Evolutionary conservation across 805 yeast species (phyloP).

Genomic region (Spathaspora girioi): DNA sequence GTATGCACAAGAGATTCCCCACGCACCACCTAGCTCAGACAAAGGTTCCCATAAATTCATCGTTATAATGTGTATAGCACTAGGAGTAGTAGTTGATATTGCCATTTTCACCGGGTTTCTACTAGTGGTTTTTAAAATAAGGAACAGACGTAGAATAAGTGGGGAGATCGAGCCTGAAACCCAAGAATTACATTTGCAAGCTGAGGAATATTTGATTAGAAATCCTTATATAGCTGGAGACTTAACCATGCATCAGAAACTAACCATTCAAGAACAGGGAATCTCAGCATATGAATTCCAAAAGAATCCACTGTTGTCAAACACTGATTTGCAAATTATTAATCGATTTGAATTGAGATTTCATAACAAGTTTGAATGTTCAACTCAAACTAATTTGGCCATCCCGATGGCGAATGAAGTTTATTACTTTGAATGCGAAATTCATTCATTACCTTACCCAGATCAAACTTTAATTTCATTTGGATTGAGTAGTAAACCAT

Average conservation of each 20-base stretch:
- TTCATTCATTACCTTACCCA: conserved; percentile 65
- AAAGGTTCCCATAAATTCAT: background rate
- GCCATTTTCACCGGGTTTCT: conserved; percentile 5
- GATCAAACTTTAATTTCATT: conserved; percentile 57
- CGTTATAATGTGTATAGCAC: conserved; percentile 5
- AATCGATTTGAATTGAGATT: conserved; percentile 64
- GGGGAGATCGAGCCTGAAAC: conserved; percentile 59
- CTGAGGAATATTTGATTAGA: conserved; percentile 44
- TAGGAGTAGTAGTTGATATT: conserved; percentile 4
- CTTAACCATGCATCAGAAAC: conserved; percentile 53
- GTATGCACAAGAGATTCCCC: background rate
- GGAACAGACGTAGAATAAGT: conserved; percentile 11
- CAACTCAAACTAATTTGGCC: conserved; percentile 79
- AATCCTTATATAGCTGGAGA: conserved; percentile 41
- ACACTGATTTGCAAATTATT: conserved; percentile 55
- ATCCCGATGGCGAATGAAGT: conserved; percentile 82
- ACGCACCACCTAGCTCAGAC: background rate
- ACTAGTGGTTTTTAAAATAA: conserved; percentile 8
- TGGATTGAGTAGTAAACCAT: conserved; percentile 83
- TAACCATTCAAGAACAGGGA: conserved; percentile 81
- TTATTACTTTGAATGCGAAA: conserved; percentile 84
- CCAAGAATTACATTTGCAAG: conserved; percentile 64
- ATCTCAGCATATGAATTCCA: conserved; percentile 86
- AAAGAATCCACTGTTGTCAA: conserved; percentile 51
- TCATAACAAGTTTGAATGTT: conserved; percentile 55